phyloP scores from a whole-genome alignment of 192 early-diverging fungal genomes.

The Coemansia guatemalensis region DNA sequence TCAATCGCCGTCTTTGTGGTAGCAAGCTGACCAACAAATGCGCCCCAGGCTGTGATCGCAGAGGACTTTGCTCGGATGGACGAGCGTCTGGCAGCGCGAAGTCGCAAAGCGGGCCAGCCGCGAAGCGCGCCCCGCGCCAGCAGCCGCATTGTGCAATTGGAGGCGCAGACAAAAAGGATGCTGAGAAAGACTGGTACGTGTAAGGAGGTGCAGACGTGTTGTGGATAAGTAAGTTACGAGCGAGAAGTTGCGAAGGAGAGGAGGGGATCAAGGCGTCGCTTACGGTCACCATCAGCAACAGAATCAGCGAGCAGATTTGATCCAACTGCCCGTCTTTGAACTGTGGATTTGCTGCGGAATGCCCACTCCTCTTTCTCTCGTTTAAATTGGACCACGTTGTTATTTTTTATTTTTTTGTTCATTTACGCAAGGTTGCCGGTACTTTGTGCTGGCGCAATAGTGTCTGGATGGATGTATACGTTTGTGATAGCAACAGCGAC shows the following conservation, averaged over 20 bases:
- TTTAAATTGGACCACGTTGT: no score
- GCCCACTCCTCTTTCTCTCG: no score
- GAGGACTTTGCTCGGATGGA: constrained; percentile 14
- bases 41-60: constrained; percentile 39
- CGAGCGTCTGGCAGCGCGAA: not conserved
- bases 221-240: no score
- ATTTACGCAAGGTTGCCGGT: not conserved
- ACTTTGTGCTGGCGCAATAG: not conserved
- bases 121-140: not conserved
- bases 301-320: no score
- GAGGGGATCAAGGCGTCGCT: no score
- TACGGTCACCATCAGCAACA: no score
- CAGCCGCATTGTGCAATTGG: constrained; percentile 1
- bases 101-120: not conserved
- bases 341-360: no score
- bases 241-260: no score
- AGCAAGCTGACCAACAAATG: constrained; percentile 35
- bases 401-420: no score
- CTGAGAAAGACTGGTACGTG: not conserved
- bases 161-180: no score
- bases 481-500: constrained; percentile 17
- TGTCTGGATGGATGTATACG: constrained; percentile 4
- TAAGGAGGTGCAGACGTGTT: no score
- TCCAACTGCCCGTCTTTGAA: no score
- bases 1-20: not conserved